phyloP scores from a whole-genome alignment of 2,329 filamentous ascomycete species.

The Fusarium sp. region DNA sequence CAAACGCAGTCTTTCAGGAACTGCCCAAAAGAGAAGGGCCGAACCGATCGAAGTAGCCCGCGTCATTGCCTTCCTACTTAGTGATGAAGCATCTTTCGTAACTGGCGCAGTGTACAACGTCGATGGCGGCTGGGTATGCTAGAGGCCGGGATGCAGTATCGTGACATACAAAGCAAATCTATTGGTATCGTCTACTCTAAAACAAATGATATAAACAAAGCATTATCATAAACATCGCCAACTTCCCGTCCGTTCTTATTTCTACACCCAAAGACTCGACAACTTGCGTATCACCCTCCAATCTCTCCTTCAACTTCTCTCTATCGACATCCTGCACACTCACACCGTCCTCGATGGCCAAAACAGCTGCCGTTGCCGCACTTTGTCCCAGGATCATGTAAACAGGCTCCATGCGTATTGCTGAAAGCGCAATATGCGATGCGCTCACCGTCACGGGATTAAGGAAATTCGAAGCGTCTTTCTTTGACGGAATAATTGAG shows the following conservation, averaged over 20 bases:
- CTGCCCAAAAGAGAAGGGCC: constrained; percentile 29
- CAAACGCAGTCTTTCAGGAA: constrained; percentile 10
- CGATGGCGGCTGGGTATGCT: constrained; percentile 52
- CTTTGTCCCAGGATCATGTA: constrained; percentile 38
- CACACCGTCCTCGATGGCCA: constrained; percentile 29
- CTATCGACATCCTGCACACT: constrained; percentile 26
- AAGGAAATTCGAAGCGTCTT: constrained; percentile 25
- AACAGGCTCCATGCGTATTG: constrained; percentile 32
- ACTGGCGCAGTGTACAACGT: constrained; percentile 51
- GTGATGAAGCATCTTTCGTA: constrained; percentile 40
- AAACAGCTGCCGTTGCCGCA: constrained; percentile 20
- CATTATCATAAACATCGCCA: too few relatives aligned
- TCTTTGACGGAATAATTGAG: constrained; percentile 1
- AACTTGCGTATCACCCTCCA: constrained; percentile 15
- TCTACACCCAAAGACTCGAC: not conserved
- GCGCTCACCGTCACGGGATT: constrained; percentile 32
- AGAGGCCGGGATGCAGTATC: not conserved
- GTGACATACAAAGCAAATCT: not conserved
- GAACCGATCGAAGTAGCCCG: constrained; percentile 24
- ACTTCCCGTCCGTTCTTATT: not conserved
- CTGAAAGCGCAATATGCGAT: constrained; percentile 21
- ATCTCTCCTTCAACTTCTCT: not conserved
- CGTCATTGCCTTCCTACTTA: constrained; percentile 41
- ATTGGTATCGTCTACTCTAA: not conserved
- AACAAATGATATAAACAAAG: not conserved